phyloP scores from a whole-genome alignment of 495 filamentous ascomycete genomes.

The Neurospora sp. region DNA sequence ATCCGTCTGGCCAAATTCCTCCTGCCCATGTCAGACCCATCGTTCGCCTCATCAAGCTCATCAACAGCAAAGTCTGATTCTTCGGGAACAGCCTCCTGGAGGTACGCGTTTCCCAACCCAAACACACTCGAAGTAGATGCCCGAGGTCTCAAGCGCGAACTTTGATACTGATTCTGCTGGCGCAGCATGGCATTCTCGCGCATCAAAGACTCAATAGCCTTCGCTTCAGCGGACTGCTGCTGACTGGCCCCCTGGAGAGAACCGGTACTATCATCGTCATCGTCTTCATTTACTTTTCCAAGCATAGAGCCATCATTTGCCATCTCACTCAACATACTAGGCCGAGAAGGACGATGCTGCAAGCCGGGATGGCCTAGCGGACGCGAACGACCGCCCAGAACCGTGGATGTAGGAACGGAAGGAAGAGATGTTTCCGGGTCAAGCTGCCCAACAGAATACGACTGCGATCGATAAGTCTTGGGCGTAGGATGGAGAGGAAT shows the following conservation, averaged over 20 bases:
- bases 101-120: slow-evolving; percentile 46
- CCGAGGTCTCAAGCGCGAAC: slow-evolving; percentile 50
- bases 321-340: slow-evolving; percentile 75
- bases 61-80: slow-evolving; percentile 62
- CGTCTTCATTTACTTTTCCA: slow-evolving; percentile 71
- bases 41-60: slow-evolving; percentile 55
- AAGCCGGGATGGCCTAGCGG: slow-evolving; percentile 49
- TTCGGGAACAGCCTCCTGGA: slow-evolving; percentile 56
- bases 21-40: slow-evolving; percentile 44
- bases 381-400: slow-evolving; percentile 43
- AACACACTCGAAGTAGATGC: slow-evolving; percentile 44
- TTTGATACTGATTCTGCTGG: slow-evolving; percentile 53
- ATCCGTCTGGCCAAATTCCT: slow-evolving; percentile 43
- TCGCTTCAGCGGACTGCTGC: slow-evolving; percentile 50
- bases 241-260: slow-evolving; percentile 35
- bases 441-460: slow-evolving; percentile 89
- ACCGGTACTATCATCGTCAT: slow-evolving; percentile 56
- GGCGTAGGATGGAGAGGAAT: slow-evolving; percentile 86
- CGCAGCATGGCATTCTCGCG: slow-evolving; percentile 63
- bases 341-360: slow-evolving; percentile 73
- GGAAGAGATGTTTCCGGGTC: slow-evolving; percentile 56
- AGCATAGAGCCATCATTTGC: slow-evolving; percentile 60
- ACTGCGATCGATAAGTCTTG: slow-evolving; percentile 90
- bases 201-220: slow-evolving; percentile 62
- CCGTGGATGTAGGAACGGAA: slow-evolving; percentile 29